Evolutionary conservation across 2,329 filamentous ascomycete genomes (phyloP).

Genomic region (Ilyonectria destructans): DNA sequence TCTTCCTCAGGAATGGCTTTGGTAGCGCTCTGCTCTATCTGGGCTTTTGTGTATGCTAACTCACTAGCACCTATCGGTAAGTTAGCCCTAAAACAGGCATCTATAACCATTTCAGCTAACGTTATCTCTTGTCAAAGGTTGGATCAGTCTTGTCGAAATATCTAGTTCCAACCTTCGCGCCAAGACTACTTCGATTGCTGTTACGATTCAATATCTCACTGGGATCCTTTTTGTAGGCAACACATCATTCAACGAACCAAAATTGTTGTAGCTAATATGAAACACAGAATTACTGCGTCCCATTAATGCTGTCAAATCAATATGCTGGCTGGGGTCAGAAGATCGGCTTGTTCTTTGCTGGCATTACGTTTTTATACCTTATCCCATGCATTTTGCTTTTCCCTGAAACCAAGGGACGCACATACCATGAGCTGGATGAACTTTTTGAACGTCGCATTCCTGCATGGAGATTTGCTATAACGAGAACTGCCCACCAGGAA

Average conservation of each 20-base stretch:
- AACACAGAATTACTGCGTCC: conserved; percentile 38
- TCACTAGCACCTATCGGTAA: conserved; percentile 31
- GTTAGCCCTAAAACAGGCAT: background rate
- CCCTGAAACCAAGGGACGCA: conserved; percentile 44
- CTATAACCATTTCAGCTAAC: background rate
- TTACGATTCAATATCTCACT: conserved; percentile 27
- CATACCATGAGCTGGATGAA: conserved; percentile 43
- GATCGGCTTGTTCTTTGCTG: conserved; percentile 36
- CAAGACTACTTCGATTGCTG: conserved; percentile 27
- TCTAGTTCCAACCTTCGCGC: conserved; percentile 27
- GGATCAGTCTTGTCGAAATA: conserved; percentile 31
- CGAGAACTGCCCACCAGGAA: conserved; percentile 22
- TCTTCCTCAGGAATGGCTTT: conserved; percentile 27
- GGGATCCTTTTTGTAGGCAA: conserved; percentile 31
- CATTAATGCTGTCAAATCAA: conserved; percentile 43
- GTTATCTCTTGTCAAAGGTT: conserved; percentile 9
- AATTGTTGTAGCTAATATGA: background rate
- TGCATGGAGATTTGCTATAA: conserved; percentile 37
- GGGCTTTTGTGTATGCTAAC: conserved; percentile 33
- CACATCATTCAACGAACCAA: no score
- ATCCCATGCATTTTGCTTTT: conserved; percentile 30
- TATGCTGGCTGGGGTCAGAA: conserved; percentile 28
- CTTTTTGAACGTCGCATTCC: conserved; percentile 40
- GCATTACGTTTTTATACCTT: conserved; percentile 35
- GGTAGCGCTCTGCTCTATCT: conserved; percentile 29